Base-by-base conservation (phyloP, 306 rosid genomes). In the Cicer chorassanicum region DNA sequence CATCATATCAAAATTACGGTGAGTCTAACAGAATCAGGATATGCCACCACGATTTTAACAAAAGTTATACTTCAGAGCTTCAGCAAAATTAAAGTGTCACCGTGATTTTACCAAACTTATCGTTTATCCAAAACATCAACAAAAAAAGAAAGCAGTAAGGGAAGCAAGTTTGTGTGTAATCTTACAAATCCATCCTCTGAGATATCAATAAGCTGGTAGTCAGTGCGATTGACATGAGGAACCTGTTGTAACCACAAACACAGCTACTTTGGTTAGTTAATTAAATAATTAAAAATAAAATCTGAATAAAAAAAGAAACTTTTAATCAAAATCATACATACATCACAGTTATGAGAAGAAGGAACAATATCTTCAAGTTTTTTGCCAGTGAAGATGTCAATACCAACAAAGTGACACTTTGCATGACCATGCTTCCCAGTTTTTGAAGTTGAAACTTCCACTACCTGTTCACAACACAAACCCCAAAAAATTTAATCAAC, bases 341-440 rank as follows among this genome's bases (percentile, higher is more conserved):
- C 98, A 81, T 93, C 98, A 85, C 98, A 93, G 70, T 93, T 93
- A 82, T 93, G 98, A 70, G 98, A 93, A 29, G 98, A 93, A 1
- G 98, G 98, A 70, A 93, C 98, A 79, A 93, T 93, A 89, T 93
- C 98, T 77, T 93, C 98, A 18, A 91, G 97, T 87, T 93, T 93
- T 81, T 93, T 93, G 59, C 81, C 87, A 43, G 92, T 93, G 83
- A 93, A 93, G 84, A 93, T 93, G 80, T 93, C 98, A 74, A 93
- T 93, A 0, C 65, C 98, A 81, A 93, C 97, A 83, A 93, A 93
- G 90, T 93, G 97, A 77, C 98, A 93, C 86, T 93, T 93, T 2
- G 98, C 98, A 50, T 93, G 97, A 40, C 98, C 98, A 46, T 93
- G 98, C 88, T 93, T 93, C 39, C 98, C 98, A 13, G 98, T 93